These are phyloP conservation scores for Salvia sclarea DNA, from an alignment of 305 asterid genomes.

Conservation along the genomic window DNA sequence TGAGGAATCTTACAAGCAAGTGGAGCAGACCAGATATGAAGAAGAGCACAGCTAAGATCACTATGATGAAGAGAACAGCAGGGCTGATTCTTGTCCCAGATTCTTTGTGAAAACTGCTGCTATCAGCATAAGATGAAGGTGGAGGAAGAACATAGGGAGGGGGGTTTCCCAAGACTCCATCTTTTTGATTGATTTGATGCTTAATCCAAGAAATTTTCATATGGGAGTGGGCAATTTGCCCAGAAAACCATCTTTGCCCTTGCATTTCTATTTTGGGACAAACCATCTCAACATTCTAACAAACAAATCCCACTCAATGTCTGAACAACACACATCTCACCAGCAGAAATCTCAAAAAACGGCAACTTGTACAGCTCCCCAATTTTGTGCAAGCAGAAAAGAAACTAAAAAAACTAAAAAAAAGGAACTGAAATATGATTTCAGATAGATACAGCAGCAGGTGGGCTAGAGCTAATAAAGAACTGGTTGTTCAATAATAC, in stretches of 20 bases:
- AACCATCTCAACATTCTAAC: slow-evolving; percentile 35
- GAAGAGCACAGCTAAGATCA: slow-evolving; percentile 70
- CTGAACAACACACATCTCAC: slow-evolving; percentile 25
- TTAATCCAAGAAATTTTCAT: slow-evolving; percentile 58
- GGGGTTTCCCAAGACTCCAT: slow-evolving; percentile 41
- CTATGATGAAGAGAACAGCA: slow-evolving; percentile 70
- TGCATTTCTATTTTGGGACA: slow-evolving; percentile 46
- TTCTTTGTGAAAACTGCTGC: slow-evolving; percentile 46
- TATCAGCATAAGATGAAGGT: slow-evolving; percentile 44
- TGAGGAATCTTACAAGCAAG: slow-evolving; percentile 74
- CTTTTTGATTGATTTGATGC: slow-evolving; percentile 43
- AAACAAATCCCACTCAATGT: slow-evolving; percentile 34
- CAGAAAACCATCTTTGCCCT: slow-evolving; percentile 43
- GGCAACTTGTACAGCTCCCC: slow-evolving; percentile 26
- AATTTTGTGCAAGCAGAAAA: slow-evolving; percentile 15
- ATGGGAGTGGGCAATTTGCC: slow-evolving; percentile 41
- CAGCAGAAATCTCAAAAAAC: not conserved
- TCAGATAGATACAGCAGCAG: slow-evolving; percentile 31
- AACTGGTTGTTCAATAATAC: slow-evolving; percentile 32
- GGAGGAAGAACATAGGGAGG: slow-evolving; percentile 50
- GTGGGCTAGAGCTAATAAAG: slow-evolving; percentile 33
- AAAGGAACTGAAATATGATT: not conserved
- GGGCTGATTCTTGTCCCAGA: slow-evolving; percentile 70
- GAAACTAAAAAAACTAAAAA: not conserved
- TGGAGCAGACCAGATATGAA: slow-evolving; percentile 87